Base-by-base conservation (phyloP, 1,284 basidiomycete genomes). In the Mycena sp. region DNA sequence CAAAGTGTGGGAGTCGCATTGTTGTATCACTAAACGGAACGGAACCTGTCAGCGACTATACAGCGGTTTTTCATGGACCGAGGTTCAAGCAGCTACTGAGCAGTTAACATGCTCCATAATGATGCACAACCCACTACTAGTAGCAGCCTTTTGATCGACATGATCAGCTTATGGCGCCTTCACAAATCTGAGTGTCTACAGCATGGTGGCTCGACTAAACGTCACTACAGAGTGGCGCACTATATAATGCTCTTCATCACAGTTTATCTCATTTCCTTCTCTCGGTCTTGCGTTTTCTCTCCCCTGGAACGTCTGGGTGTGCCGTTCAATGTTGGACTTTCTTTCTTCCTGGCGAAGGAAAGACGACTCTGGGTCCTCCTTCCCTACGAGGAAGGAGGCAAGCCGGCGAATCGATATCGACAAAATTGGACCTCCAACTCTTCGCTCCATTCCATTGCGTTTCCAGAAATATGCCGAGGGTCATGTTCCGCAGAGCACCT, bases 401-500 rank as follows among this genome's bases (percentile, higher is more conserved):
- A 30, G 53, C n/a, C 61, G 58, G 5, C 62, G 45, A 23, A 23
- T 67, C 9, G 58, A 67, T 35, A 67, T 64, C 29, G 38, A 50
- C 21, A 21, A 28, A 28, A 67, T 67, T 32, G 65, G 65, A 17
- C 4, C 4, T 1, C 65, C 65, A 3, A 46, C 59, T 26, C 46
- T 67, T 32, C 61, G 49, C 46, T 58, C 55, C 17, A 32, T 67
- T 11, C 65, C 65, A 17, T 62, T 54, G 2, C 65, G 58, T 5
- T 67, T 64, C 50, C 62, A 67, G 43, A 58, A 50, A 16, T 64
- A 64, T 41, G 65, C 65, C n/a, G 55, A 21, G 7, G 50, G 38
- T 10, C 44, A 38, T 41, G 46, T 41, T 23, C 53, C 46, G 23
- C 43, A 30, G 3, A 44, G 43, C 5, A 35, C 48, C 25, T 21